phyloP scores from a whole-genome alignment of 768 basidiomycete species.

The Arthromyces matolae region DNA sequence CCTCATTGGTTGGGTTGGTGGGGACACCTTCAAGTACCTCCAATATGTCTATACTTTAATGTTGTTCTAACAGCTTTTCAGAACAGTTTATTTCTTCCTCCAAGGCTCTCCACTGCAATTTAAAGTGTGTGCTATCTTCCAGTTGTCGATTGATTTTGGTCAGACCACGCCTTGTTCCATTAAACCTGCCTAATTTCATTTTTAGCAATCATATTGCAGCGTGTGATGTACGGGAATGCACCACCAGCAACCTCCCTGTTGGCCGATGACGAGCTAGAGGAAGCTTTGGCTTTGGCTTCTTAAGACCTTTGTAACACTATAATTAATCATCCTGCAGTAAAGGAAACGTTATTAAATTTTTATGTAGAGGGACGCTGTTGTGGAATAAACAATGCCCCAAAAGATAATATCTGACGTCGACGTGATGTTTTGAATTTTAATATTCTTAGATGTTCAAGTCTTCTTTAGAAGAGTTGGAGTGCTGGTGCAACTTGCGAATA shows the following conservation, averaged over 20 bases:
- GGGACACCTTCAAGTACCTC: slow-evolving; percentile 79
- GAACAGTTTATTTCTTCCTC: slow-evolving; percentile 77
- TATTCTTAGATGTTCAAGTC: no score
- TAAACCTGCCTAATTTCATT: slow-evolving; percentile 1
- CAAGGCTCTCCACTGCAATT: slow-evolving; percentile 74
- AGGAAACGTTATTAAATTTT: no score
- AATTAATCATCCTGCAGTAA: neutral
- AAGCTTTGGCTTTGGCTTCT: slow-evolving; percentile 58
- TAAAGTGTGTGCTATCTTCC: slow-evolving; percentile 80
- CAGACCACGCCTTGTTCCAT: slow-evolving; percentile 20
- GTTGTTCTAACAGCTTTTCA: slow-evolving; percentile 23
- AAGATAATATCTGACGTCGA: no score
- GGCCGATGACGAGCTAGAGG: slow-evolving; percentile 68
- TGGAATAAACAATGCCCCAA: no score
- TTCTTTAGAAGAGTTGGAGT: no score
- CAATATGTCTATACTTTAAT: slow-evolving; percentile 1
- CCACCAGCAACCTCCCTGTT: slow-evolving; percentile 51
- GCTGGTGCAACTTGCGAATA: no score
- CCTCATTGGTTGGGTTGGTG: slow-evolving; percentile 77
- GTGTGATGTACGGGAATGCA: slow-evolving; percentile 67
- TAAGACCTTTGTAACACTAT: neutral
- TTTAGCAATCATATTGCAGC: slow-evolving; percentile 68
- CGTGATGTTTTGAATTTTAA: no score
- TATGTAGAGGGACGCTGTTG: no score
- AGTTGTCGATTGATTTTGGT: slow-evolving; percentile 77